A percentile compares a stretch with the other conserved stretches of the same genome.
These are phyloP conservation scores for Mycena vulgaris DNA, from an alignment of 768 basidiomycete species.

Conservation along the genomic window DNA sequence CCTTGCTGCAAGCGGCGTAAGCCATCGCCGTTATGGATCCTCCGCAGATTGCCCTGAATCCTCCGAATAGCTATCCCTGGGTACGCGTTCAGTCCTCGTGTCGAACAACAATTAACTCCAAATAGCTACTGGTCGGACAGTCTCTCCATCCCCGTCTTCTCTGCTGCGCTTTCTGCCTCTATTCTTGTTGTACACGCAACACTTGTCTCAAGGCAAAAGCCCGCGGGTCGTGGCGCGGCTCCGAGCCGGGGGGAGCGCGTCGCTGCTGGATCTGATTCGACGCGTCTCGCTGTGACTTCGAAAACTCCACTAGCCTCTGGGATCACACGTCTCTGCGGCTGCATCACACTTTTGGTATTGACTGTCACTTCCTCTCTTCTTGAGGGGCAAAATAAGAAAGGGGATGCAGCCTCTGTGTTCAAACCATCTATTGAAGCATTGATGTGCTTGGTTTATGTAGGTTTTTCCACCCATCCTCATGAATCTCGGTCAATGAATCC, in stretches of 20 bases:
- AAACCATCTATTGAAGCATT: background rate
- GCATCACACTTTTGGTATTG: background rate
- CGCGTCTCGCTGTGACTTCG: background rate
- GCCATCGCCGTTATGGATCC: background rate
- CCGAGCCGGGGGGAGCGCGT: background rate
- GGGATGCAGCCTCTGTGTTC: background rate
- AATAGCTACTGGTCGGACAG: background rate
- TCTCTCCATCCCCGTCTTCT: constrained; percentile 14
- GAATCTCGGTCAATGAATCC: no score
- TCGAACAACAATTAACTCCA: background rate
- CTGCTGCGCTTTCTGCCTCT: constrained; percentile 6
- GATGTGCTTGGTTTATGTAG: constrained; percentile 19
- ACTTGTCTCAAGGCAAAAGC: background rate
- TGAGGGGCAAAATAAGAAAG: background rate
- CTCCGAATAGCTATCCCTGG: background rate
- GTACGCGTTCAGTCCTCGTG: background rate
- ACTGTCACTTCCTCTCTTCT: background rate
- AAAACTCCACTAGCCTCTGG: background rate
- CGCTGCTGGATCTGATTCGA: background rate
- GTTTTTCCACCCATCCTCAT: background rate
- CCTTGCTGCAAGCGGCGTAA: no score
- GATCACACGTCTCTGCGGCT: constrained; percentile 12
- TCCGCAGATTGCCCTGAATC: background rate
- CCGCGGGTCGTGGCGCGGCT: background rate
- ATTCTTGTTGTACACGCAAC: constrained; percentile 11